Evolutionary conservation across 2,329 filamentous ascomycete species (phyloP).

Genomic region (Neocatenulostroma microsporum): DNA sequence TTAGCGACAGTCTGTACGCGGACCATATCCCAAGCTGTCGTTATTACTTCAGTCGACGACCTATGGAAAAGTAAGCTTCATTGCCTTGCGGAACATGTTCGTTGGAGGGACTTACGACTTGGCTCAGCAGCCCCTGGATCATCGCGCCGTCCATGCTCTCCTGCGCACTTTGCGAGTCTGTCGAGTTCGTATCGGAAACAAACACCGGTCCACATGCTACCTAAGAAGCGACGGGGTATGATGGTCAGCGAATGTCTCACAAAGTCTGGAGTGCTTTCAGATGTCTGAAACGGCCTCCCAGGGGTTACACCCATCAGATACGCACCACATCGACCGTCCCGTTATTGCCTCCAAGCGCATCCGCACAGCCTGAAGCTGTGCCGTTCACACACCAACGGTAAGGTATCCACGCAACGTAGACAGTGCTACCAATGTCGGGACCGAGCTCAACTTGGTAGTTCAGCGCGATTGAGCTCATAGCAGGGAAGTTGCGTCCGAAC

Average conservation of each 20-base stretch:
- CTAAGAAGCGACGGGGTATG: too few species aligned
- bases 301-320: too few species aligned
- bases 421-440: neutral
- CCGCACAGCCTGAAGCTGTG: neutral
- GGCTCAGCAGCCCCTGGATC: neutral
- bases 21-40: too few species aligned
- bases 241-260: too few species aligned
- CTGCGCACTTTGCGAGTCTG: neutral
- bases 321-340: neutral
- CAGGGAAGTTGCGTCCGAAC: neutral
- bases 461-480: conserved; percentile 2
- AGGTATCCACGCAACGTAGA: neutral
- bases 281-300: too few species aligned
- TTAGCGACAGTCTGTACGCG: too few species aligned
- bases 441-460: too few species aligned
- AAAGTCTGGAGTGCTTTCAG: too few species aligned
- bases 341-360: neutral
- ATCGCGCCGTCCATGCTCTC: conserved; percentile 1
- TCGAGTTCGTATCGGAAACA: neutral
- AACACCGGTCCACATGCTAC: neutral
- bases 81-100: too few species aligned
- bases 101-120: conserved; percentile 1
- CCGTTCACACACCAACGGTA: neutral
- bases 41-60: too few species aligned
- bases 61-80: too few species aligned